These are phyloP conservation scores for Warburgia ugandensis DNA, from an alignment of 164 flowering plant species.

Conservation along the genomic window DNA sequence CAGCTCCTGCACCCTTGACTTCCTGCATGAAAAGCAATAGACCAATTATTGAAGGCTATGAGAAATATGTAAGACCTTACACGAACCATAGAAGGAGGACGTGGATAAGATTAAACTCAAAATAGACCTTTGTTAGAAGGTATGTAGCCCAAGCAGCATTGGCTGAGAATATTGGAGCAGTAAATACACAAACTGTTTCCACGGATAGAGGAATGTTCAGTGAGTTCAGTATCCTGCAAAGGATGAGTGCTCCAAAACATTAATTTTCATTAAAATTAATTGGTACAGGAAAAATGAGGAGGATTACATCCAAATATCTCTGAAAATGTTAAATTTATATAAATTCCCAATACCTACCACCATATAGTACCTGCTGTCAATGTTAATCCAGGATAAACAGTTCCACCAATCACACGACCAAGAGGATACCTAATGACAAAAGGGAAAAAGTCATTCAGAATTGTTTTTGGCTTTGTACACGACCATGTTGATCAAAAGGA, in stretches of 20 bases:
- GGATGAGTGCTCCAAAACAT: neutral
- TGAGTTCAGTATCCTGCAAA: constrained; percentile 64
- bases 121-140: constrained; percentile 82
- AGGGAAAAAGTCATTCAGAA: neutral
- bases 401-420: constrained; percentile 99
- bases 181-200: constrained; percentile 98
- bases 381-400: constrained; percentile 97
- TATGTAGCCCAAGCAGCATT: constrained; percentile 98
- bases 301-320: too few species aligned
- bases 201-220: constrained; percentile 97
- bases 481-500: too few species aligned
- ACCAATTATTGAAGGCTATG: neutral
- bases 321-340: neutral
- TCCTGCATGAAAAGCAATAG: constrained; percentile 39
- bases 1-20: constrained; percentile 96
- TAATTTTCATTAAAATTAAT: neutral
- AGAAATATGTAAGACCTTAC: neutral
- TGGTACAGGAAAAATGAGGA: too few species aligned
- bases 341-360: constrained; percentile 45
- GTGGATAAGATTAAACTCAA: constrained; percentile 1
- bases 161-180: constrained; percentile 97
- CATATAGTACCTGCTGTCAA: constrained; percentile 94
- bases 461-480: neutral
- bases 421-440: constrained; percentile 76
- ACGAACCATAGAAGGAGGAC: neutral